A percentile compares a stretch with the other conserved stretches of the same genome.
phyloP scores from a whole-genome alignment of 352 stramenopile genomes.

The Peronospora destructor region DNA sequence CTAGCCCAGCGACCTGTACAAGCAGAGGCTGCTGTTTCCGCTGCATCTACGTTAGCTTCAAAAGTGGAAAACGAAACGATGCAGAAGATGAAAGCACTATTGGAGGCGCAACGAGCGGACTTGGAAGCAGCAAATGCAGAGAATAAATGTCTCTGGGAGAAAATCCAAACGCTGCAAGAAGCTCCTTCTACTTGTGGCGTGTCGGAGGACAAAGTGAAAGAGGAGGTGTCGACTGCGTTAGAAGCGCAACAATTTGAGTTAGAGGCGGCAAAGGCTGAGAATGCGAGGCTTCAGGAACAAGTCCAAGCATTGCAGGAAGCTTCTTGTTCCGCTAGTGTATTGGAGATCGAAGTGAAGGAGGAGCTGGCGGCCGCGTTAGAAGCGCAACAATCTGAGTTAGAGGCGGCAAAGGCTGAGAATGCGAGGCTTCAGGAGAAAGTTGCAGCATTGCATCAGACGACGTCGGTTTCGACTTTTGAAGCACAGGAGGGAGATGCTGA shows the following conservation, averaged over 20 bases:
- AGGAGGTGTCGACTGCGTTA: conserved; percentile 6
- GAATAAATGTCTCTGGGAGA: conserved; percentile 12
- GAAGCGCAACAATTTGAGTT: conserved; percentile 13
- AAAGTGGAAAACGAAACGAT: conserved; percentile 9
- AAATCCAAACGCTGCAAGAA: conserved; percentile 17
- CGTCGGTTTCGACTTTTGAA: conserved; percentile 3
- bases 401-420: conserved; percentile 13
- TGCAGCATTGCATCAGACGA: conserved; percentile 10
- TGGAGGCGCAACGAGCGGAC: conserved; percentile 4
- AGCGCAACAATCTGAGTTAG: conserved; percentile 10
- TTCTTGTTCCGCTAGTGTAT: background rate
- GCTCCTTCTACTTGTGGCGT: background rate
- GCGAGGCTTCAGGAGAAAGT: conserved; percentile 18
- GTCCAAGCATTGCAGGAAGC: conserved; percentile 10
- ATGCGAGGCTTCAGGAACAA: conserved; percentile 17
- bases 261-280: conserved; percentile 10
- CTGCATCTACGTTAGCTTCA: background rate
- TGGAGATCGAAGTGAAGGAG: conserved; percentile 7
- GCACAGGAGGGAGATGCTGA: conserved; percentile 8
- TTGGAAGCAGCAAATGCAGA: conserved; percentile 12
- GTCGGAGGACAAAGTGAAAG: conserved; percentile 6
- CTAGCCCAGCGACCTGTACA: conserved; percentile 10
- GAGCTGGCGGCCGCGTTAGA: conserved; percentile 6
- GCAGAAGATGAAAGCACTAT: conserved; percentile 5
- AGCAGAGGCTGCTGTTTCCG: conserved; percentile 8